Conservation (phyloP, 1,284 basidiomycete genomes). For the Wallemia hederae region DNA sequence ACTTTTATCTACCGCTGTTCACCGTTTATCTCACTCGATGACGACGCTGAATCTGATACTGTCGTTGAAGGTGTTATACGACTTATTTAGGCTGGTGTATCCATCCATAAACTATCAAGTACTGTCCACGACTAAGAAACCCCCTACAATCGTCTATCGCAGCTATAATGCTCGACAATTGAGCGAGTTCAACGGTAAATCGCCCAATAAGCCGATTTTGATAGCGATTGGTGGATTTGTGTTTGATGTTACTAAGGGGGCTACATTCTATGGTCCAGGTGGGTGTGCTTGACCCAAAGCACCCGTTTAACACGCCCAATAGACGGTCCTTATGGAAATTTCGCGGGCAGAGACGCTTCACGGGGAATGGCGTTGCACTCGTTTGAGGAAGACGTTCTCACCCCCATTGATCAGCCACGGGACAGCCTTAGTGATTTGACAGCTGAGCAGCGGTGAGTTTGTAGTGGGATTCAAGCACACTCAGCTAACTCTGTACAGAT, state of each 20-base stretch:
- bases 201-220: slow-evolving; percentile 35
- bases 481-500: background rate
- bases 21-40: background rate
- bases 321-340: slow-evolving; percentile 91
- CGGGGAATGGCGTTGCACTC: slow-evolving; percentile 91
- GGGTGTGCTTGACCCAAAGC: slow-evolving; percentile 11
- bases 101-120: background rate
- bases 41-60: background rate
- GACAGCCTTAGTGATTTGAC: slow-evolving; percentile 53
- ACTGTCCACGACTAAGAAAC: background rate
- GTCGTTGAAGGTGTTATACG: background rate
- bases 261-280: slow-evolving; percentile 80
- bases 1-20: background rate
- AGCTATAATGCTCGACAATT: background rate
- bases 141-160: background rate
- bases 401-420: slow-evolving; percentile 50
- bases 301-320: background rate
- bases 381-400: slow-evolving; percentile 77
- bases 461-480: background rate
- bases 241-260: slow-evolving; percentile 66
- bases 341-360: slow-evolving; percentile 76
- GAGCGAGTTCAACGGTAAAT: slow-evolving; percentile 29
- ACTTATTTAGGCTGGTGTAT: background rate
- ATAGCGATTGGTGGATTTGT: slow-evolving; percentile 63
- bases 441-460: slow-evolving; percentile 46